Evolutionary conservation across 78 protist genomes (phyloP).

Genomic region (Corallochytrium limacisporum): DNA sequence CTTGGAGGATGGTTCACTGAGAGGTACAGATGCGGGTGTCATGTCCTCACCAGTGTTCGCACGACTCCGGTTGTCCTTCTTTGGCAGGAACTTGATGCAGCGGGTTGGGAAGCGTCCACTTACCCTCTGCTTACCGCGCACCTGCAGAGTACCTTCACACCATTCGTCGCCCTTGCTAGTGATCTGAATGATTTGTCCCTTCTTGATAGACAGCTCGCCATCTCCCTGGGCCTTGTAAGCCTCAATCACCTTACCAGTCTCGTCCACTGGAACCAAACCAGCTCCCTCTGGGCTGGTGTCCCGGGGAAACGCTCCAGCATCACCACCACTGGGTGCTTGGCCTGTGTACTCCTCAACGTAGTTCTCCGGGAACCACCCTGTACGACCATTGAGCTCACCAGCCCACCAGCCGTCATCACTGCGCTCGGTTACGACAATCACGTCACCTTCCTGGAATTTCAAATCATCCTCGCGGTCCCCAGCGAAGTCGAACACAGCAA

Average conservation of each 20-base stretch:
- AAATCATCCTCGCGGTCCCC: conserved; percentile 1
- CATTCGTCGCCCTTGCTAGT: not conserved
- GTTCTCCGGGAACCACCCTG: conserved; percentile 23
- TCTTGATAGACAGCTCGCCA: conserved; percentile 4
- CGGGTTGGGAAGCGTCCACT: too few species aligned
- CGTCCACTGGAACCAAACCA: too few species aligned
- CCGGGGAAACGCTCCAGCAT: too few species aligned
- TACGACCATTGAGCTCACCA: conserved; percentile 20
- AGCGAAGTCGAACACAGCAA: not conserved
- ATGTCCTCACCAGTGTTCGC: not conserved
- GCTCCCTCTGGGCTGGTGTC: too few species aligned
- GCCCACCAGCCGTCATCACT: conserved; percentile 3
- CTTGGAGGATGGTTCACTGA: not conserved
- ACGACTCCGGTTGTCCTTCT: too few species aligned
- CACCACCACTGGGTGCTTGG: too few species aligned
- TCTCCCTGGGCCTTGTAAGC: conserved; percentile 18
- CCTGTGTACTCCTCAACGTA: conserved; percentile 10
- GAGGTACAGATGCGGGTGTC: not conserved
- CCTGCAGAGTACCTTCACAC: conserved; percentile 18
- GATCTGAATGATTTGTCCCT: conserved; percentile 6
- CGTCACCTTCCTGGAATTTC: not conserved
- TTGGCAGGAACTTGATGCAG: too few species aligned
- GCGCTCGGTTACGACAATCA: not conserved
- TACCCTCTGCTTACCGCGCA: too few species aligned
- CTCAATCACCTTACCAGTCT: conserved; percentile 10